Percentiles rank a stretch among this genome's conserved stretches.
phyloP scores from a whole-genome alignment of 2,329 filamentous ascomycete species.

The Hypoxylon sp. region DNA sequence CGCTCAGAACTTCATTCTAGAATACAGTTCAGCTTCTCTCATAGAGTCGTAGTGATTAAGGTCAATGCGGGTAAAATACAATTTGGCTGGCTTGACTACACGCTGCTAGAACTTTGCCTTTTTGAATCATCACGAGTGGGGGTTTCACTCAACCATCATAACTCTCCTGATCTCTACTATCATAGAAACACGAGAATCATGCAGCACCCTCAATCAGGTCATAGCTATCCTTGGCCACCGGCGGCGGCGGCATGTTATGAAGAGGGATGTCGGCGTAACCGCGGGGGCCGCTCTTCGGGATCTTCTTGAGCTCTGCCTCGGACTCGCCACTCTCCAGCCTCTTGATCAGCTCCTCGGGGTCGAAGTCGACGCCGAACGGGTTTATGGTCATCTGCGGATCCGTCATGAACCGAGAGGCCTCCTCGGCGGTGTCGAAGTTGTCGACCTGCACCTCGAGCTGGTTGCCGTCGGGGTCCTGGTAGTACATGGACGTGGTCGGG shows the following conservation, averaged over 20 bases:
- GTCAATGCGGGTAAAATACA: background rate
- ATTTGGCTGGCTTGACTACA: background rate
- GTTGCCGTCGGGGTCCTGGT: constrained; percentile 58
- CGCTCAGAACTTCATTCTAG: too few relatives aligned
- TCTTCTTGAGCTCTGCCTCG: constrained; percentile 40
- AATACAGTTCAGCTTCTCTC: too few relatives aligned
- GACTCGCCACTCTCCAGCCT: constrained; percentile 39
- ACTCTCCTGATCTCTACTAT: background rate
- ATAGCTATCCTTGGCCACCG: constrained; percentile 31
- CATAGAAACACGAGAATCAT: background rate
- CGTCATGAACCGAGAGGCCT: constrained; percentile 52
- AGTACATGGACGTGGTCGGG: constrained; percentile 56
- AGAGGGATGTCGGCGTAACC: constrained; percentile 19
- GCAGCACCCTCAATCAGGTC: constrained; percentile 18
- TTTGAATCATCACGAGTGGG: background rate
- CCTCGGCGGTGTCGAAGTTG: constrained; percentile 50
- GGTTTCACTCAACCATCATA: background rate
- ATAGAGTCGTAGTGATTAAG: too few relatives aligned
- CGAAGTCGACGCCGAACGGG: constrained; percentile 53
- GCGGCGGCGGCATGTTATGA: constrained; percentile 19
- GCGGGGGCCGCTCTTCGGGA: constrained; percentile 38
- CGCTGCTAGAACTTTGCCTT: background rate
- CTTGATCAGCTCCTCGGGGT: constrained; percentile 52
- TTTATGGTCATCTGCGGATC: constrained; percentile 50
- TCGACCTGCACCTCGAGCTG: constrained; percentile 56